Base-by-base conservation (phyloP, 1,284 basidiomycete species). In the Ceratobasidium sp. region DNA sequence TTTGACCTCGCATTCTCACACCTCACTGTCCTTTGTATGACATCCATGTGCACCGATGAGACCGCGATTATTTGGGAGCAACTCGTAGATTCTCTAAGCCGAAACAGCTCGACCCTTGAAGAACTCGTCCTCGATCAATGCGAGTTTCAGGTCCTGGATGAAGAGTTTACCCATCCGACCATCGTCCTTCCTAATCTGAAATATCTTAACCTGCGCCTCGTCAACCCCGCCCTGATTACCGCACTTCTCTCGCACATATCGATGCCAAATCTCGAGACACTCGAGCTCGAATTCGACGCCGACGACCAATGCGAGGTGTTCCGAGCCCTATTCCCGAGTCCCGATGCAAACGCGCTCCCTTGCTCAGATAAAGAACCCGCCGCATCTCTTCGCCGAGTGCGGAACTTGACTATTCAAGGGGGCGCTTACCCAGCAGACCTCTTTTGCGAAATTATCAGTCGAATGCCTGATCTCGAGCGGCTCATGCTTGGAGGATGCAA, bases 81-180 rank as follows among this genome's bases (percentile, higher is more conserved):
- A 18, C 49, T 75, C 4, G 49, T 49, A 40, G 60, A 64, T 7
- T 63, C 72, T 2, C 60, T 75, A 6, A 6, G 26, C 15, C 72
- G 61, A 15, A 75, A 75, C 46, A 55, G 72, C 61, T 23, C 26
- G 20, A 75, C 72, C 40, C 72, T 75, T n/a, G 72, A 75, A 42
- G 72, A 75, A 64, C 72, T 75, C 46, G 46, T 49, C 23, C 72
- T 75, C 33, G 72, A 75, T 61, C 72, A 75, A 64, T 75, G 72
- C 61, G 72, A 75, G 42, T 75, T 75, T 33, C 61, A 64, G 10
- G 46, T 64, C 33, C 42, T 63, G 26, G 72, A 64, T 60, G 72
- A 75, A 49, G 51, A 61, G 9, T 64, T 55, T n/a, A 39, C 46
- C 72, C 26, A 60, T 1, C 56, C 58, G 18, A 12, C 55, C n/a